Percentiles rank a stretch among this genome's conserved stretches.
Evolutionary conservation across 2,329 filamentous ascomycete genomes (phyloP).

Genomic region (Penicillium sp.): DNA sequence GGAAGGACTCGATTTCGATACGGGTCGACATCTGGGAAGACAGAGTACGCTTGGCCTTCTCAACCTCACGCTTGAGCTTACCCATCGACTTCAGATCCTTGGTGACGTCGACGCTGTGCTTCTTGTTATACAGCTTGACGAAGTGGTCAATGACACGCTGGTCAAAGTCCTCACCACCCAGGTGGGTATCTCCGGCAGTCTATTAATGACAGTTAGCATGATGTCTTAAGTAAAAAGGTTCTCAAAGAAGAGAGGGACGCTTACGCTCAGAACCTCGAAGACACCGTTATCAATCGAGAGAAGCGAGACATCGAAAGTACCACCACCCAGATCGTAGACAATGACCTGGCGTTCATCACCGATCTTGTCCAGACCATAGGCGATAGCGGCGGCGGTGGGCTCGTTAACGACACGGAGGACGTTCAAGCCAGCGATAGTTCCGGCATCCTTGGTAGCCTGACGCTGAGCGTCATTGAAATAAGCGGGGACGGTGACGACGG

Average conservation of each 20-base stretch:
- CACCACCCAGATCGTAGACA: conserved; percentile 91
- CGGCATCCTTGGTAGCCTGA: conserved; percentile 95
- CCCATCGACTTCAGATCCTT: conserved; percentile 98
- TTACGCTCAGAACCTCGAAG: conserved; percentile 80
- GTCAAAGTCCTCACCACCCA: conserved; percentile 99
- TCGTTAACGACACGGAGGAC: conserved; percentile 97
- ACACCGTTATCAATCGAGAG: conserved; percentile 90
- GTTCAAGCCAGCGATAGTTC: conserved; percentile 88
- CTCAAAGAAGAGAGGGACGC: too few species aligned
- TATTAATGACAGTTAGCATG: too few species aligned
- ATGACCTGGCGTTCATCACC: conserved; percentile 85
- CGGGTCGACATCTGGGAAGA: conserved; percentile 92
- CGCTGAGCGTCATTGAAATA: conserved; percentile 99
- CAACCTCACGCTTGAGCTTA: conserved; percentile 98
- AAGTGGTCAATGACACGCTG: conserved; percentile 97
- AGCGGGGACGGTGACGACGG: conserved; percentile 88
- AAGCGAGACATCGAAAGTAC: conserved; percentile 93
- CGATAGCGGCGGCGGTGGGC: conserved; percentile 92
- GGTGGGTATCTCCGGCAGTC: conserved; percentile 94
- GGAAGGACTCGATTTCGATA: conserved; percentile 97
- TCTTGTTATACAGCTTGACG: conserved; percentile 98
- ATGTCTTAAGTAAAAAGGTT: too few species aligned
- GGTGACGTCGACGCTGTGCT: conserved; percentile 87
- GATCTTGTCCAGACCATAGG: conserved; percentile 89
- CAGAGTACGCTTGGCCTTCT: conserved; percentile 98